These are phyloP conservation scores for Beta lomatogona DNA, from an alignment of 179 eudicot genomes.

Conservation along the genomic window DNA sequence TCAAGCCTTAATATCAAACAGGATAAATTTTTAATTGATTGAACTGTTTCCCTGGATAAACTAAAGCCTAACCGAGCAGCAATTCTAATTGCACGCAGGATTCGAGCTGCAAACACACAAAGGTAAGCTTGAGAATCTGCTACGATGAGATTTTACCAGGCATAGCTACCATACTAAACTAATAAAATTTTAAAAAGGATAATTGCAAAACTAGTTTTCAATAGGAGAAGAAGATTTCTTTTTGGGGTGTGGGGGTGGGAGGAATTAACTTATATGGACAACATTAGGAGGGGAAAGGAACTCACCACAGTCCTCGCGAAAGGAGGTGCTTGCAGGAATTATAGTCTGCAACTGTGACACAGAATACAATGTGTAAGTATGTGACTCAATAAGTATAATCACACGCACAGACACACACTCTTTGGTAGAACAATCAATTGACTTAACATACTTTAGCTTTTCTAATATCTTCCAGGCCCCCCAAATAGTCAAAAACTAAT, in stretches of 20 bases:
- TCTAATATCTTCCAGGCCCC: conserved; percentile 75
- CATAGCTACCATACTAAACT: neutral
- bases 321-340: conserved; percentile 60
- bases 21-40: conserved; percentile 47
- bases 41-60: conserved; percentile 60
- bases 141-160: neutral
- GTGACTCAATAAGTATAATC: neutral
- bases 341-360: conserved; percentile 66
- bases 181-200: neutral
- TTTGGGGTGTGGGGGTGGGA: no score
- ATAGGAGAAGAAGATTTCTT: no score
- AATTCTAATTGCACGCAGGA: conserved; percentile 85
- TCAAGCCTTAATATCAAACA: conserved; percentile 59
- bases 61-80: conserved; percentile 80
- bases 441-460: conserved; percentile 66
- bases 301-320: conserved; percentile 80
- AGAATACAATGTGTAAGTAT: conserved; percentile 14
- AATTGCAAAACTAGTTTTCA: no score
- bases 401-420: neutral
- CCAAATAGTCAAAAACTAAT: conserved; percentile 74
- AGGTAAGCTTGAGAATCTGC: conserved; percentile 11
- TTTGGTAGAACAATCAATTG: conserved; percentile 1
- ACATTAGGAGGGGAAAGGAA: conserved; percentile 4
- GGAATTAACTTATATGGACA: neutral
- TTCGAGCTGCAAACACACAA: conserved; percentile 65